A percentile compares a stretch with the other conserved stretches of the same genome.
Conservation (phyloP, 768 basidiomycete species). For the Boletus sp. region DNA sequence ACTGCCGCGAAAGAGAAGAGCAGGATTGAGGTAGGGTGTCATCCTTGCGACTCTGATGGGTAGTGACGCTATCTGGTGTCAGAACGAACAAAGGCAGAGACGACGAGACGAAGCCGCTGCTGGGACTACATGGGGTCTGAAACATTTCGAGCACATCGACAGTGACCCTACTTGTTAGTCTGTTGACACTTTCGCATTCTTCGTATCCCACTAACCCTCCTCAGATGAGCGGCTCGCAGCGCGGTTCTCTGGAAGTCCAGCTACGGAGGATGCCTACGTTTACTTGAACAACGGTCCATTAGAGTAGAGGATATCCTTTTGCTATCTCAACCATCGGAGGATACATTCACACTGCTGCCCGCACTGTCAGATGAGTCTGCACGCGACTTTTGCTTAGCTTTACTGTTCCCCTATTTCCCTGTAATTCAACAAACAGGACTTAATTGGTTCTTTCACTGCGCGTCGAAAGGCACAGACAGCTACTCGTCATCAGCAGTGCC, state of each 20-base stretch:
- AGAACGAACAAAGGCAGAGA: conserved; percentile 92
- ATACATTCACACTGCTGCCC: conserved; percentile 2
- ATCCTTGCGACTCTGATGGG: not conserved
- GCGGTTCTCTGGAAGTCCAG: conserved; percentile 57
- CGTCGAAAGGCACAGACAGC: not conserved
- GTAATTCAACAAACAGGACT: conserved; percentile 12
- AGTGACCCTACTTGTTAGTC: conserved; percentile 70
- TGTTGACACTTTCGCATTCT: not conserved
- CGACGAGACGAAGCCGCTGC: conserved; percentile 76
- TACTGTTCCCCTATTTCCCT: conserved; percentile 6
- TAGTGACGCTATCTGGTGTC: not conserved
- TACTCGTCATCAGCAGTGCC: conserved; percentile 6
- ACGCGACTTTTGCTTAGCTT: conserved; percentile 16
- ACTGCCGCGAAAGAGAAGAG: conserved; percentile 84
- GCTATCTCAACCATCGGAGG: not conserved
- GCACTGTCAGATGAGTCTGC: conserved; percentile 8
- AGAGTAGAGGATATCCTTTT: conserved; percentile 15
- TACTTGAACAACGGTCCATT: conserved; percentile 55
- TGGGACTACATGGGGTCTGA: conserved; percentile 69
- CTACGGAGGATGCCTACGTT: conserved; percentile 74
- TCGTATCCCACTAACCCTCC: not conserved
- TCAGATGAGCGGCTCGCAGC: conserved; percentile 62
- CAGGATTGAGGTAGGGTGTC: conserved; percentile 72
- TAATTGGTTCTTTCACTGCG: conserved; percentile 8
- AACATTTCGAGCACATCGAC: conserved; percentile 71